phyloP scores from a whole-genome alignment of 1,284 basidiomycete genomes.

The Cutaneotrichosporon sp. region DNA sequence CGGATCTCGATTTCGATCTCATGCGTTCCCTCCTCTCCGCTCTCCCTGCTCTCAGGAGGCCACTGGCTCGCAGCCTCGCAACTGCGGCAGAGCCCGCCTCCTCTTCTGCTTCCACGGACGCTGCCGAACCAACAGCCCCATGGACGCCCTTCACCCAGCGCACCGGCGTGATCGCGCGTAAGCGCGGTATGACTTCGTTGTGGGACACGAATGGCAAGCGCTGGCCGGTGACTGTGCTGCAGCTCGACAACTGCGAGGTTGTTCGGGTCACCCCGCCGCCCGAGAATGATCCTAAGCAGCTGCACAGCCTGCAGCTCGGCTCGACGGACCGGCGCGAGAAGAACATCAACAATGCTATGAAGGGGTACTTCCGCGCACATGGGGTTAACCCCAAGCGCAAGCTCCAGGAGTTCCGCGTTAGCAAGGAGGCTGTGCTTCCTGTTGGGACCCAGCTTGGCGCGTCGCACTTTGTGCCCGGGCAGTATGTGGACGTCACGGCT shows the following conservation, averaged over 20 bases:
- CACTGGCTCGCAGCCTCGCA: conserved; percentile 25
- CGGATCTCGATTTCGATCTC: conserved; percentile 2
- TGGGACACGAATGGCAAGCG: conserved; percentile 88
- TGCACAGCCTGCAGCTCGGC: conserved; percentile 83
- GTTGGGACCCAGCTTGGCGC: conserved; percentile 87
- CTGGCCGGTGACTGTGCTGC: conserved; percentile 85
- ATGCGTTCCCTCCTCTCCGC: conserved; percentile 36
- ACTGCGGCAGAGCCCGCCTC: conserved; percentile 22
- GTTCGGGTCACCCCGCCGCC: conserved; percentile 45
- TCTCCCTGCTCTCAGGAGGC: conserved; percentile 16
- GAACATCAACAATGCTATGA: conserved; percentile 69
- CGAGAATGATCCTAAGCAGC: conserved; percentile 54
- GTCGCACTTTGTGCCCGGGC: conserved; percentile 95
- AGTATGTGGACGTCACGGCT: conserved; percentile 90
- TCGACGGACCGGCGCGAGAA: conserved; percentile 68
- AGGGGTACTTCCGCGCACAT: conserved; percentile 83
- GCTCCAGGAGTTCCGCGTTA: conserved; percentile 85
- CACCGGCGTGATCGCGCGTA: conserved; percentile 91
- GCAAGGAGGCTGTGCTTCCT: conserved; percentile 82
- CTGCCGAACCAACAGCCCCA: conserved; percentile 16
- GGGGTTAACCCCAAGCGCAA: conserved; percentile 80
- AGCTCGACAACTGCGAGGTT: conserved; percentile 58
- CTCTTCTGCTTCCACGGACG: neutral
- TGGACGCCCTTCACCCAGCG: conserved; percentile 87
- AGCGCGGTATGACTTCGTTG: conserved; percentile 91